These are phyloP conservation scores for Vanrija humicola DNA, from an alignment of 1,284 basidiomycete species.

Conservation along the genomic window DNA sequence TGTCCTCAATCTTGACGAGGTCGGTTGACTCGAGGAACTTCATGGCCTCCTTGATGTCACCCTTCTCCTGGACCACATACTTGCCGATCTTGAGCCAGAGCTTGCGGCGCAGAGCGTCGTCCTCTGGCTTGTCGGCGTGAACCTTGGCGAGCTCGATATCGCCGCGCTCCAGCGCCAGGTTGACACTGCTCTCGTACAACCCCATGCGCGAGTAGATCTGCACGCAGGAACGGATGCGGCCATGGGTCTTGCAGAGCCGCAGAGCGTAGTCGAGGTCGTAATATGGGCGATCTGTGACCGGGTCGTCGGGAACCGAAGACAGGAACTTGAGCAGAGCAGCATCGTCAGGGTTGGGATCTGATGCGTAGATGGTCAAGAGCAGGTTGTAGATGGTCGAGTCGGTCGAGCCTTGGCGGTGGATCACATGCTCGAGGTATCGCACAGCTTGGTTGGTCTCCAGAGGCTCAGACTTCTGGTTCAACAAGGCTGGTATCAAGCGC, in stretches of 20 bases:
- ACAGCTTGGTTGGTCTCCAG: conserved; percentile 69
- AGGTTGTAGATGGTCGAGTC: conserved; percentile 91
- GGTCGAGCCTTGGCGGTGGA: conserved; percentile 66
- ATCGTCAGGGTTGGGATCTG: conserved; percentile 59
- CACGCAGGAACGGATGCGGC: conserved; percentile 83
- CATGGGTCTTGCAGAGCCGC: conserved; percentile 78
- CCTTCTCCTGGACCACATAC: conserved; percentile 94
- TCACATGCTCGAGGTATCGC: conserved; percentile 77
- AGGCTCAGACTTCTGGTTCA: conserved; percentile 61
- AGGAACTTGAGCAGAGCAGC: conserved; percentile 80
- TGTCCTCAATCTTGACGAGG: conserved; percentile 95
- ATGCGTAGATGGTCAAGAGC: conserved; percentile 79
- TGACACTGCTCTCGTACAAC: conserved; percentile 91
- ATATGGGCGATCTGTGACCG: conserved; percentile 78
- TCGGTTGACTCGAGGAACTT: conserved; percentile 90
- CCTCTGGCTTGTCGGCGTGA: conserved; percentile 89
- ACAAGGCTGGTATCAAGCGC: conserved; percentile 81
- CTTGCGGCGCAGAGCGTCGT: conserved; percentile 84
- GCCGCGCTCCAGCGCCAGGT: conserved; percentile 87
- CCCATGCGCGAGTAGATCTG: conserved; percentile 98
- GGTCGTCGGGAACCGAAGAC: conserved; percentile 73
- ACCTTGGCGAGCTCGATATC: conserved; percentile 89
- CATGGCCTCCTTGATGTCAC: conserved; percentile 98
- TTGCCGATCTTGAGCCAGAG: conserved; percentile 97
- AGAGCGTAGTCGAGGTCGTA: conserved; percentile 97